Evolutionary conservation across 1,284 basidiomycete species (phyloP), one percentile per base, ranked within the genome.

Genomic region (Trametes pubescens): DNA sequence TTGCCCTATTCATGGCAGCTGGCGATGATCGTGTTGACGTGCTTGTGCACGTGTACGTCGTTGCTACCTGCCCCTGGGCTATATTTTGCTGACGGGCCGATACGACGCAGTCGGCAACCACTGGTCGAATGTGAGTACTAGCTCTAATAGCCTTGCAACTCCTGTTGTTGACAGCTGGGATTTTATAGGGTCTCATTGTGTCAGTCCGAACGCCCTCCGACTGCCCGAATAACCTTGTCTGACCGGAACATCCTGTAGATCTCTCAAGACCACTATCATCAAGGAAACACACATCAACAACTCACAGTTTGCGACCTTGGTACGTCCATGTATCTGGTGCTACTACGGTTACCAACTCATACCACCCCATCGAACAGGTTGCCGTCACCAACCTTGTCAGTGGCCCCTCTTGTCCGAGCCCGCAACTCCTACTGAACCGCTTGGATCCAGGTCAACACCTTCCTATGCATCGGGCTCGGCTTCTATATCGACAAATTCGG

Each of bases 401-500:
- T 48, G 8, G 16, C 0, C 24, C 18, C 7, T 21, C 24, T n/a
- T 21, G 6, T 18, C 34, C n/a, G 51, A 34, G n/a, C 44, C 13
- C 22, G n/a, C 26, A 29, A 26, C 13, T 5, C 46, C 34, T 24
- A 51, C 46, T 57, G 18, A 22, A 44, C 34, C 11, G 13, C 44
- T 29, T 5, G 16, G 18, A n/a, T 21, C 24, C 57, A 80, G 79
- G 75, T 80, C 54, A 82, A 81, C 71, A 81, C 79, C 4, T 80
- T 81, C 71, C 72, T 82, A 21, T 81, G 80, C 65, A 76, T 82
- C 61, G 76, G 64, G 18, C 66, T 81, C 32, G 81, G 81, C 22
- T 81, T 81, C 71, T 73, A 74, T 62, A 82, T 81, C 68, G 80
- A 82, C 74, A 80, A 79, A 68, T 78, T 77, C 70, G 81, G 81